Conservation (phyloP, 2,329 filamentous ascomycete species). For the Apiospora malaysiana region DNA sequence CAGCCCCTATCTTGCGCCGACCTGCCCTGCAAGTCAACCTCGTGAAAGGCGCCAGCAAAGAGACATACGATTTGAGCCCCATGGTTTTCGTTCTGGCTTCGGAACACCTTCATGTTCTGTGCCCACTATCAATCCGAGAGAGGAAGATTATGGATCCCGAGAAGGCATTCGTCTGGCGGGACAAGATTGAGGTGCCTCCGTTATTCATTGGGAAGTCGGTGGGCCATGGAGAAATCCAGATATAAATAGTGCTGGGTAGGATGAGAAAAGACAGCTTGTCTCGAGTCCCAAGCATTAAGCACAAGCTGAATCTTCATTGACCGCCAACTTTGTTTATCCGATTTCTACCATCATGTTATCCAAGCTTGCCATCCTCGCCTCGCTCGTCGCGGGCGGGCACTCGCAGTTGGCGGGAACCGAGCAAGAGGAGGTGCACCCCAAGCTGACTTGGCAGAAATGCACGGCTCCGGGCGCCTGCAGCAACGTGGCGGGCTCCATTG, state of each 20-base stretch:
- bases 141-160: constrained; percentile 3
- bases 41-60: neutral
- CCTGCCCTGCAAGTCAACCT: neutral
- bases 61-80: neutral
- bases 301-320: neutral
- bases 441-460: constrained; percentile 55
- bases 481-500: constrained; percentile 50
- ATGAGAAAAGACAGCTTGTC: neutral
- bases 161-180: neutral
- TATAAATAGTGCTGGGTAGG: neutral
- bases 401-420: constrained; percentile 52
- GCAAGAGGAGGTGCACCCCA: constrained; percentile 51
- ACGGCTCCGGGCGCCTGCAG: constrained; percentile 51
- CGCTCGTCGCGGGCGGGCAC: constrained; percentile 44
- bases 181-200: neutral
- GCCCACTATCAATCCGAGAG: neutral
- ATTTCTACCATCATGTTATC: constrained; percentile 36
- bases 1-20: neutral
- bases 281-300: neutral
- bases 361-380: constrained; percentile 36
- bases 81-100: neutral
- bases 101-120: neutral
- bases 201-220: neutral
- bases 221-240: neutral
- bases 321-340: constrained; percentile 22